Evolutionary conservation across 1,139 yeast species (phyloP).

Genomic region (Saccharomyces hybrid): DNA sequence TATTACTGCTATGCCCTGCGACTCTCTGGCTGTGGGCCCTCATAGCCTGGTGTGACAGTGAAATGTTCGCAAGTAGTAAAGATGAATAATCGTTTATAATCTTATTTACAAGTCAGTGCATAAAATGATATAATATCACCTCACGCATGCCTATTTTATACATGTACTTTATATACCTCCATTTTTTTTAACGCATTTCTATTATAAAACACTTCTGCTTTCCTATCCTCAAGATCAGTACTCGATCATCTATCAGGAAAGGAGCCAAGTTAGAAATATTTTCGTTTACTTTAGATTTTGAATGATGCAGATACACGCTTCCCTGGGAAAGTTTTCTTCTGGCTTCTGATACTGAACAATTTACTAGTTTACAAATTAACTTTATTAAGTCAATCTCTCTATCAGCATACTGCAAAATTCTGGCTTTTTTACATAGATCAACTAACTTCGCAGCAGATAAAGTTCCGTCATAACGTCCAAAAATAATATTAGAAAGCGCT

Average conservation of each 20-base stretch:
- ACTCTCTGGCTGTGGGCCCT: conserved; percentile 27
- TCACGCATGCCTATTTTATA: conserved; percentile 6
- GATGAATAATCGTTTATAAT: conserved; percentile 6
- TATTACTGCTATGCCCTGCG: conserved; percentile 19
- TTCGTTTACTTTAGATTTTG: conserved; percentile 49
- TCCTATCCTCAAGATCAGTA: conserved; percentile 67
- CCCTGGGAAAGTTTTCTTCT: conserved; percentile 61
- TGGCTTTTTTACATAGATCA: conserved; percentile 53
- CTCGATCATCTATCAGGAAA: conserved; percentile 51
- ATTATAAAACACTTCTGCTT: conserved; percentile 59
- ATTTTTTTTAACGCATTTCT: conserved; percentile 33
- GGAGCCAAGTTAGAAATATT: conserved; percentile 35
- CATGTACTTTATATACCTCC: conserved; percentile 2
- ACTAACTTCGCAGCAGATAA: conserved; percentile 49
- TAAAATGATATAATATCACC: not conserved
- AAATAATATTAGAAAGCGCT: conserved; percentile 55
- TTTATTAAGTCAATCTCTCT: conserved; percentile 31
- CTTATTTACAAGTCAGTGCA: not conserved
- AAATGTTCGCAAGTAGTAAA: conserved; percentile 25
- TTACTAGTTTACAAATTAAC: conserved; percentile 32
- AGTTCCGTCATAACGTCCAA: conserved; percentile 46
- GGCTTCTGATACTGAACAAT: conserved; percentile 50
- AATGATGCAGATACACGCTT: conserved; percentile 63
- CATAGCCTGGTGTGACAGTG: conserved; percentile 25
- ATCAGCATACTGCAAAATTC: conserved; percentile 43